Conservation (phyloP, 768 basidiomycete genomes). For the Lactarius sp. region DNA sequence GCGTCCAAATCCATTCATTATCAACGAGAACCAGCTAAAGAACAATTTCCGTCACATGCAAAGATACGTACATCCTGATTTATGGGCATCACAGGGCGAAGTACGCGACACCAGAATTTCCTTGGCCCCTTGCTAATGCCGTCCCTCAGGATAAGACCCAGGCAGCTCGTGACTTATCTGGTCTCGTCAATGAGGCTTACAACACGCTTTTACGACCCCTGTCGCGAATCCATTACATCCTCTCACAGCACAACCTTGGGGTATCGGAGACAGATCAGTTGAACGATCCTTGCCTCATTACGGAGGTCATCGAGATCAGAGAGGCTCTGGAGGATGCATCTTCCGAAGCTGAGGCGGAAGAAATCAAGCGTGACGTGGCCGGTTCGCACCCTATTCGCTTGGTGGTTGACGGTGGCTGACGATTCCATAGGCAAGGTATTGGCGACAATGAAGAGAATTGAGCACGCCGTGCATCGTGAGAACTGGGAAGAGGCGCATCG, state of each 20-base stretch:
- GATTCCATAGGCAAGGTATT: slow-evolving; percentile 46
- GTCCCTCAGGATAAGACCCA: slow-evolving; percentile 47
- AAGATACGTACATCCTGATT: slow-evolving; percentile 78
- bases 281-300: slow-evolving; percentile 65
- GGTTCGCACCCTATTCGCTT: slow-evolving; percentile 36
- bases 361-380: slow-evolving; percentile 49
- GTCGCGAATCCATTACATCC: slow-evolving; percentile 74
- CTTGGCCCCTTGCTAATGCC: not conserved
- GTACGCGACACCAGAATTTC: slow-evolving; percentile 33
- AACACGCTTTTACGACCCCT: slow-evolving; percentile 68
- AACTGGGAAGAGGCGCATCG: slow-evolving; percentile 56
- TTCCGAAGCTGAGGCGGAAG: slow-evolving; percentile 44
- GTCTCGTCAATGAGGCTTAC: slow-evolving; percentile 80
- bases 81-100: slow-evolving; percentile 64
- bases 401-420: not conserved
- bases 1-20: slow-evolving; percentile 61
- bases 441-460: slow-evolving; percentile 43
- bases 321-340: slow-evolving; percentile 70
- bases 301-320: slow-evolving; percentile 71
- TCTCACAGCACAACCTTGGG: slow-evolving; percentile 53
- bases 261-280: slow-evolving; percentile 66
- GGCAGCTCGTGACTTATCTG: slow-evolving; percentile 62
- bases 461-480: slow-evolving; percentile 42
- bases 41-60: slow-evolving; percentile 67
- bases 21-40: slow-evolving; percentile 59